Evolutionary conservation across 2,329 filamentous ascomycete genomes (phyloP).

Genomic region (Fusarium circinatum): DNA sequence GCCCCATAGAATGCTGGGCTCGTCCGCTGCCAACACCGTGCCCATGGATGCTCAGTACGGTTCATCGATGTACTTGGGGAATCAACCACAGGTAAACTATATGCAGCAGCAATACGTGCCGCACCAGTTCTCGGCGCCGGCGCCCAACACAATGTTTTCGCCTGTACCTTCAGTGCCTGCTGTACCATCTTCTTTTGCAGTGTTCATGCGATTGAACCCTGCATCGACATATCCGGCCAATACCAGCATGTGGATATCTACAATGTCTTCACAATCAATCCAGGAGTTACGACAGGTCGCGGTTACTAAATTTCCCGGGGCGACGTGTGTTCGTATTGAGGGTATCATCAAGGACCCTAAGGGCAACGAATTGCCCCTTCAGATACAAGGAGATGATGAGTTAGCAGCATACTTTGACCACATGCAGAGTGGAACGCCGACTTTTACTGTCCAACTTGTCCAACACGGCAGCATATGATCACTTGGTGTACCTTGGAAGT

Average conservation of each 20-base stretch:
- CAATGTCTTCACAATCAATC: conserved; percentile 67
- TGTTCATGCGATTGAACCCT: conserved; percentile 76
- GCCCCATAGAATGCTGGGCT: conserved; percentile 40
- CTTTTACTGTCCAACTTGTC: conserved; percentile 55
- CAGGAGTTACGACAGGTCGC: conserved; percentile 72
- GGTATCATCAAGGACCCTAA: conserved; percentile 70
- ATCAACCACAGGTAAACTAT: conserved; percentile 52
- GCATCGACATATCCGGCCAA: conserved; percentile 65
- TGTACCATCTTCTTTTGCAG: conserved; percentile 56
- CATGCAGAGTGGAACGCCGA: conserved; percentile 59
- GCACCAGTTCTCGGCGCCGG: conserved; percentile 43
- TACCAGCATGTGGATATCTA: conserved; percentile 72
- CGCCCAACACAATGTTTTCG: conserved; percentile 41
- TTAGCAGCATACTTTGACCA: conserved; percentile 77
- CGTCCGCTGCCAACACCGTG: conserved; percentile 39
- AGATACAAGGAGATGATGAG: conserved; percentile 77
- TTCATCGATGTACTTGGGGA: conserved; percentile 52
- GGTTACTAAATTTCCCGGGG: conserved; percentile 68
- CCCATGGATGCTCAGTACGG: conserved; percentile 50
- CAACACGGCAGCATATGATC: conserved; percentile 38
- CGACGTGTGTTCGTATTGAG: conserved; percentile 69
- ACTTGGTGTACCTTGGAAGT: neutral
- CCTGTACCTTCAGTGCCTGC: conserved; percentile 33
- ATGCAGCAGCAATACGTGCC: conserved; percentile 48
- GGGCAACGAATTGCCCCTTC: conserved; percentile 69